phyloP scores from a whole-genome alignment of 139 green algal genomes.

The Edaphochlamys debaryana region DNA sequence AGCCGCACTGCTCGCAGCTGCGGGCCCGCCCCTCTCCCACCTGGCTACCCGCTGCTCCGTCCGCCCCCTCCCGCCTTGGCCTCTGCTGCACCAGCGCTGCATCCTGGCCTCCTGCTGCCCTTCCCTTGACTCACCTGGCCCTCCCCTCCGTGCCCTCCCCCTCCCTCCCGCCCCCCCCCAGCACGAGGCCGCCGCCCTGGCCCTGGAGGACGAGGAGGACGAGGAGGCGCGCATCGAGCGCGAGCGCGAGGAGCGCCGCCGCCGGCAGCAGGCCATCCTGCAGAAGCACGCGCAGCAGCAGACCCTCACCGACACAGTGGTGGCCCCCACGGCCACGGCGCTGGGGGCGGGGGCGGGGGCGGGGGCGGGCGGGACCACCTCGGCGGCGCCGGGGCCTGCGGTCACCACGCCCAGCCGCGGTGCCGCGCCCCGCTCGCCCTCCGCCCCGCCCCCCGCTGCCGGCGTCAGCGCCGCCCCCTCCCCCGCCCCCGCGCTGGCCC shows the following conservation, averaged over 20 bases:
- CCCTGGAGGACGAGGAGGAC: conserved; percentile 34
- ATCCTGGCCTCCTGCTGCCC: too few relatives aligned
- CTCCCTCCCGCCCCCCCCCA: too few relatives aligned
- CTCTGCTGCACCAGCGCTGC: too few relatives aligned
- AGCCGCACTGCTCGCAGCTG: too few relatives aligned
- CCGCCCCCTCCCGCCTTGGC: too few relatives aligned
- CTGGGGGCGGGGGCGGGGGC: too few relatives aligned
- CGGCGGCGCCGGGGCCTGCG: not conserved
- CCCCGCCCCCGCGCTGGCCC: not conserved
- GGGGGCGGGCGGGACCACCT: too few relatives aligned
- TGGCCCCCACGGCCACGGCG: conserved; percentile 3
- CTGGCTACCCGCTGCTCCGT: too few relatives aligned
- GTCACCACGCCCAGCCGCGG: not conserved
- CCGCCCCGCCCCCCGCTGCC: not conserved
- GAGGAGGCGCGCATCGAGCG: conserved; percentile 40
- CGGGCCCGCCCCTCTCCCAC: too few relatives aligned
- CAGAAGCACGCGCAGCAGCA: conserved; percentile 36
- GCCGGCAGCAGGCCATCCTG: conserved; percentile 27
- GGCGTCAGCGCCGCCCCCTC: not conserved
- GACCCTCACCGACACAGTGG: not conserved
- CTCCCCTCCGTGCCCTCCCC: too few relatives aligned
- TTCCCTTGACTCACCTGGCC: too few relatives aligned
- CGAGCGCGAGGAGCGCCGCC: conserved; percentile 28
- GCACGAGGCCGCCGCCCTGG: not conserved
- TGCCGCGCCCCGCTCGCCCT: not conserved